Conservation (phyloP, 768 basidiomycete genomes). For the Clavaria fumosa region DNA sequence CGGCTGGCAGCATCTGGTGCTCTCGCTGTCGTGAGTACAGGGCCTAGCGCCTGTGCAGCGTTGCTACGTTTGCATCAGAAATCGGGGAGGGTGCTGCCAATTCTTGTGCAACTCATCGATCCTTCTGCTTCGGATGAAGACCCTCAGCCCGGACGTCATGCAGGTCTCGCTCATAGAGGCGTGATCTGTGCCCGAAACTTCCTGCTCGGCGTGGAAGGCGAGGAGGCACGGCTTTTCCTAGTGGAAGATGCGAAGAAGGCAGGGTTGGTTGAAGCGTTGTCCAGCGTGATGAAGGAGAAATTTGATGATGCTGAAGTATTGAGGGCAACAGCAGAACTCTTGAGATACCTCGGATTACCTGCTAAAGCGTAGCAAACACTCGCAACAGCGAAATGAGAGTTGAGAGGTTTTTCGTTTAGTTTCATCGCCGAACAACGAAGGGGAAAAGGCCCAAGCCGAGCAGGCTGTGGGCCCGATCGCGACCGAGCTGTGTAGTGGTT, state of each 20-base stretch:
- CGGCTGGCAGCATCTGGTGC: constrained; percentile 85
- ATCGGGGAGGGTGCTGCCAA: constrained; percentile 42
- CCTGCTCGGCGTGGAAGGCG: constrained; percentile 28
- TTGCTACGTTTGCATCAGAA: constrained; percentile 54
- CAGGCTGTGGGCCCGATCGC: too few relatives aligned
- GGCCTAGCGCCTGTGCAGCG: constrained; percentile 40
- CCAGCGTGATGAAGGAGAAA: constrained; percentile 30
- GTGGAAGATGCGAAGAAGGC: constrained; percentile 34
- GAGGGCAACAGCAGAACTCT: constrained; percentile 33
- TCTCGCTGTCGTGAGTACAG: constrained; percentile 61
- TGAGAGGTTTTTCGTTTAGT: too few relatives aligned
- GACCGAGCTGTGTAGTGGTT: too few relatives aligned
- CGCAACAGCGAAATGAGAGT: neutral
- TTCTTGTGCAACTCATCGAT: constrained; percentile 55
- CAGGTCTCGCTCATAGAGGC: constrained; percentile 64
- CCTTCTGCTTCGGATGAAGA: constrained; percentile 30
- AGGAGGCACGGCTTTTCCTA: constrained; percentile 25
- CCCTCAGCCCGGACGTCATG: constrained; percentile 21
- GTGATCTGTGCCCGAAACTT: constrained; percentile 63
- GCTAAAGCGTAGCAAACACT: neutral
- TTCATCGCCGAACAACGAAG: too few relatives aligned
- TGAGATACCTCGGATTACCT: constrained; percentile 19
- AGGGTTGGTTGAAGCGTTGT: constrained; percentile 40
- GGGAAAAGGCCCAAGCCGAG: too few relatives aligned
- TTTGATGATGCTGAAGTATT: constrained; percentile 24